Evolutionary conservation across 2,329 filamentous ascomycete genomes (phyloP).

Genomic region (Apiospora saccharicola): DNA sequence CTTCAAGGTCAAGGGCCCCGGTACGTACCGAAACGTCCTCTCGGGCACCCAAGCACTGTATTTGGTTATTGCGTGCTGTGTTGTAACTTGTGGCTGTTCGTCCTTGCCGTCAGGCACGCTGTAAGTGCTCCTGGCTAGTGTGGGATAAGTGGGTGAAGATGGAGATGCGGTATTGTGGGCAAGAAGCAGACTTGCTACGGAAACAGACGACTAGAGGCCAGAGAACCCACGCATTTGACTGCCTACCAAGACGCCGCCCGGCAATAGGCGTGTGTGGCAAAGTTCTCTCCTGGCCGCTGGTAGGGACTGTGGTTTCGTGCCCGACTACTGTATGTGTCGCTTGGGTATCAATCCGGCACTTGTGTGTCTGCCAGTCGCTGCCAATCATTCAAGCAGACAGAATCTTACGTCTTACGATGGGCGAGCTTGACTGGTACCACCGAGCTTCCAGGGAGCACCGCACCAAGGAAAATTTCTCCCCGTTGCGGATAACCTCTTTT

Average conservation of each 20-base stretch:
- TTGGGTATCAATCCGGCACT: conserved; percentile 20
- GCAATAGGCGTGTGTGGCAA: conserved; percentile 7
- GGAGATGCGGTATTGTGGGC: not conserved
- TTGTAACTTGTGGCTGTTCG: conserved; percentile 12
- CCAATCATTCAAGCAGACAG: conserved; percentile 1
- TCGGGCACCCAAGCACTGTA: not conserved
- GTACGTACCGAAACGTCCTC: conserved; percentile 11
- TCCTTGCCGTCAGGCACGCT: conserved; percentile 12
- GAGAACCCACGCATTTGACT: not conserved
- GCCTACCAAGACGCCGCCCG: not conserved
- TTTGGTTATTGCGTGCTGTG: not conserved
- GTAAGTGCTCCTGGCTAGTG: not conserved
- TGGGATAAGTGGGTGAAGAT: conserved; percentile 9
- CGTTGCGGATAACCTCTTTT: conserved; percentile 14
- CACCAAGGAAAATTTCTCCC: conserved; percentile 3
- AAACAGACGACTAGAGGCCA: not conserved
- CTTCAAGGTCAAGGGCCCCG: not conserved
- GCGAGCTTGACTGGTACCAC: not conserved
- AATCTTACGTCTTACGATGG: not conserved
- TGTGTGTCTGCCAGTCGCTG: conserved; percentile 2
- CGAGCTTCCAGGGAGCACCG: not conserved
- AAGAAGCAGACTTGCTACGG: not conserved
- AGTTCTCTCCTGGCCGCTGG: conserved; percentile 9
- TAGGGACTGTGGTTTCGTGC: conserved; percentile 2
- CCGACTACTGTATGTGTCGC: conserved; percentile 17